phyloP scores from a whole-genome alignment of 1,139 yeast genomes.

The Magnusiomyces clavatus region DNA sequence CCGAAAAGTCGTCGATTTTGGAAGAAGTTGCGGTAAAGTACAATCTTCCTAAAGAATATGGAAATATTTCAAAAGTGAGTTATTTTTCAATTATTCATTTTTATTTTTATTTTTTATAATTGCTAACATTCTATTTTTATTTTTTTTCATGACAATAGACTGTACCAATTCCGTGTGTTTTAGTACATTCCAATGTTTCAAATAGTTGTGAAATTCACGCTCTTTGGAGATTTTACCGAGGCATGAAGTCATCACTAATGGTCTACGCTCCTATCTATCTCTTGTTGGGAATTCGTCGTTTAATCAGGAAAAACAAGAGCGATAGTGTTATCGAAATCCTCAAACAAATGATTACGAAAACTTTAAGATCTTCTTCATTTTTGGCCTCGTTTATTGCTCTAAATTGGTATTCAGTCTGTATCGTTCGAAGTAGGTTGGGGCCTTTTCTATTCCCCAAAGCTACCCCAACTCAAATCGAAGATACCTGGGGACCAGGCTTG shows the following conservation, averaged over 20 bases:
- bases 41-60: conserved; percentile 16
- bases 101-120: neutral
- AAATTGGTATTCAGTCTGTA: conserved; percentile 38
- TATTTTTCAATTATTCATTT: neutral
- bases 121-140: neutral
- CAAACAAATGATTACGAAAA: conserved; percentile 11
- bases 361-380: conserved; percentile 35
- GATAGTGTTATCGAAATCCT: conserved; percentile 9
- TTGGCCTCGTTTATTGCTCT: conserved; percentile 34
- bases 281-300: conserved; percentile 14
- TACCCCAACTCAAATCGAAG: conserved; percentile 30
- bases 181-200: conserved; percentile 34
- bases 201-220: conserved; percentile 36
- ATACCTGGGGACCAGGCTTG: conserved; percentile 31
- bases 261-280: conserved; percentile 25
- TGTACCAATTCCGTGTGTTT: conserved; percentile 34
- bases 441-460: conserved; percentile 27
- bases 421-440: conserved; percentile 32
- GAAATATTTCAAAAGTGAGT: conserved; percentile 10
- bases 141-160: too few relatives aligned
- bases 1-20: conserved; percentile 26
- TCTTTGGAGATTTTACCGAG: conserved; percentile 32
- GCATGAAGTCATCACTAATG: conserved; percentile 33
- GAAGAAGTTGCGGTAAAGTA: conserved; percentile 7
- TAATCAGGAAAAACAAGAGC: conserved; percentile 4